Evolutionary conservation across 2,329 filamentous ascomycete genomes (phyloP).

Genomic region (Orbilia quercus): DNA sequence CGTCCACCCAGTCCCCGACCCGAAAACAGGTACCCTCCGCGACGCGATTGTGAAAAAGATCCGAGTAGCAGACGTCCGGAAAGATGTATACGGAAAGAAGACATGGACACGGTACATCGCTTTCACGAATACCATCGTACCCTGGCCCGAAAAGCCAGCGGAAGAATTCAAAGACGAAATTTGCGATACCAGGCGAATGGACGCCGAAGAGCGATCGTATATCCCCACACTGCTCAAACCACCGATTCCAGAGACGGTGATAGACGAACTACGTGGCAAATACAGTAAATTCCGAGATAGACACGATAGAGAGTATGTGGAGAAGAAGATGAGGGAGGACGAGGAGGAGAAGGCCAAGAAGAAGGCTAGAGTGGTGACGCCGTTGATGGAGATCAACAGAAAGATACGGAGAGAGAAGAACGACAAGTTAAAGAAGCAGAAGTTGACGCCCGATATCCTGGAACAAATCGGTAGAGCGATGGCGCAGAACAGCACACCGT

Average conservation of each 20-base stretch:
- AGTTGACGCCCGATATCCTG: conserved; percentile 70
- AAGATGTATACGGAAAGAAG: conserved; percentile 68
- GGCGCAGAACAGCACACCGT: conserved; percentile 66
- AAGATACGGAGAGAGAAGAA: conserved; percentile 68
- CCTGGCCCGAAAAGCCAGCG: conserved; percentile 74
- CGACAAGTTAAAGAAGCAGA: conserved; percentile 68
- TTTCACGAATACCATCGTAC: conserved; percentile 74
- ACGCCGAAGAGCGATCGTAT: conserved; percentile 80
- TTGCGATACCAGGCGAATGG: conserved; percentile 78
- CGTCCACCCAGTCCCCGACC: conserved; percentile 78
- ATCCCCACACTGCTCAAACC: conserved; percentile 79
- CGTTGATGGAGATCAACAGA: conserved; percentile 71
- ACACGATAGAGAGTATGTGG: conserved; percentile 79
- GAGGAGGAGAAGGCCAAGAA: conserved; percentile 63
- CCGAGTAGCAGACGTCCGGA: conserved; percentile 67
- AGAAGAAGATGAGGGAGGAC: conserved; percentile 72
- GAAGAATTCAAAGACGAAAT: conserved; percentile 69
- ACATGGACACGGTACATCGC: conserved; percentile 72
- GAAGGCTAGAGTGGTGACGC: conserved; percentile 64
- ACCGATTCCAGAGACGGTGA: conserved; percentile 80
- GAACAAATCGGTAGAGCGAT: conserved; percentile 73
- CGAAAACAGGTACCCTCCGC: conserved; percentile 71
- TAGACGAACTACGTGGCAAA: conserved; percentile 86
- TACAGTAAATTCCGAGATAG: conserved; percentile 84
- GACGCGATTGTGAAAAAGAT: conserved; percentile 84